Evolutionary conservation across 2,329 filamentous ascomycete genomes (phyloP).

Genomic region (Coniochaeta hoffmannii): DNA sequence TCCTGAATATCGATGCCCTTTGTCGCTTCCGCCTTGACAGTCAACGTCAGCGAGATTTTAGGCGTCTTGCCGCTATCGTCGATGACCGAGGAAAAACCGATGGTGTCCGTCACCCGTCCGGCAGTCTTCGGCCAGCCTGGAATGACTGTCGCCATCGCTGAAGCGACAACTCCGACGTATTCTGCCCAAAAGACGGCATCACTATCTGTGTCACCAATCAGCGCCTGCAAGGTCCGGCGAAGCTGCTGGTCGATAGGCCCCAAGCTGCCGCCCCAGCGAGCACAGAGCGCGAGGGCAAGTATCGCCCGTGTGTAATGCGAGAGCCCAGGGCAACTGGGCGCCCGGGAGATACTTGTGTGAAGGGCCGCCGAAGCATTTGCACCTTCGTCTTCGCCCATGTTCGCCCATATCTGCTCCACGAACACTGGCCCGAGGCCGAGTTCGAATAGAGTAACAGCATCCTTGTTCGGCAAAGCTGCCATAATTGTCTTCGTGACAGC

Average conservation of each 20-base stretch:
- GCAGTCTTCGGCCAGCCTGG: conserved; percentile 30
- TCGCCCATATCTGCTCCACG: conserved; percentile 42
- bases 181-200: conserved; percentile 44
- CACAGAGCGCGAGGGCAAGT: conserved; percentile 63
- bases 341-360: conserved; percentile 62
- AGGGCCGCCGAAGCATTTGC: conserved; percentile 61
- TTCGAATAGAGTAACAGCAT: conserved; percentile 33
- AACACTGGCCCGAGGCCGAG: conserved; percentile 37
- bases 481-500: conserved; percentile 29
- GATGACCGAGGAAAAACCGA: conserved; percentile 21
- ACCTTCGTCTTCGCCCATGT: conserved; percentile 39
- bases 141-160: conserved; percentile 32
- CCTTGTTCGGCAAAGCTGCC: conserved; percentile 32
- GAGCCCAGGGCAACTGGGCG: conserved; percentile 64
- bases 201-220: conserved; percentile 28
- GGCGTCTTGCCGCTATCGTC: conserved; percentile 17
- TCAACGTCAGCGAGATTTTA: conserved; percentile 18
- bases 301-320: conserved; percentile 65
- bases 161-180: conserved; percentile 42
- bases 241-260: conserved; percentile 39
- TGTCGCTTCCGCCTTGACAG: conserved; percentile 12
- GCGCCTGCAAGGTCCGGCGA: conserved; percentile 30
- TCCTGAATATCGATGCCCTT: conserved; percentile 13
- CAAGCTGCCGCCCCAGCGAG: conserved; percentile 63
- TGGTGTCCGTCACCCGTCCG: conserved; percentile 23